phyloP scores from a whole-genome alignment of 345 rosid species.

The Brassica rapa region DNA sequence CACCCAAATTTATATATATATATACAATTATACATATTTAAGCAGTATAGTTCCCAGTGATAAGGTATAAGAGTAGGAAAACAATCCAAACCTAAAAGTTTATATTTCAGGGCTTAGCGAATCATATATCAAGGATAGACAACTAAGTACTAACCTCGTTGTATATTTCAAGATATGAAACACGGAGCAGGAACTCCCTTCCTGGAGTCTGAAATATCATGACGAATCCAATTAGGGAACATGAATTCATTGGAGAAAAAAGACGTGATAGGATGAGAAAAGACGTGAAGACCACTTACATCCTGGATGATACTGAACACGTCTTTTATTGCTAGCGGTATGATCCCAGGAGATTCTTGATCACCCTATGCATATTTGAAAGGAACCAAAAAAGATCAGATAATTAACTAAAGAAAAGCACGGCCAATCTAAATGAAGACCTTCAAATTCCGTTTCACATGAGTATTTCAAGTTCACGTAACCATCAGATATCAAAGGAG shows the following conservation, averaged over 20 bases:
- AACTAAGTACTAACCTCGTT: constrained; percentile 69
- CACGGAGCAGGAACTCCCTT: constrained; percentile 95
- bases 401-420: constrained; percentile 19
- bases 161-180: constrained; percentile 98
- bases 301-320: constrained; percentile 98
- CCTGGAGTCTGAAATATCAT: constrained; percentile 85
- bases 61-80: constrained; percentile 6
- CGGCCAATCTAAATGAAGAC: not conserved
- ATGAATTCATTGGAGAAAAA: not conserved
- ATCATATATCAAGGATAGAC: constrained; percentile 13
- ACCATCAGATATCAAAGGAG: not conserved
- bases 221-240: constrained; percentile 16
- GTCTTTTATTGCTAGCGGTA: constrained; percentile 97
- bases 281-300: constrained; percentile 53
- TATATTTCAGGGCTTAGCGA: constrained; percentile 12
- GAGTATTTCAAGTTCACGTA: not conserved
- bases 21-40: not conserved
- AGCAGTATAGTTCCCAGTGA: constrained; percentile 1
- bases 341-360: constrained; percentile 91
- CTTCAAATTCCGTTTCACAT: not conserved
- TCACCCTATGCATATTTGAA: constrained; percentile 70
- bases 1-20: constrained; percentile 6
- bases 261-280: not conserved
- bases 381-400: not conserved
- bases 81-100: not conserved